Conservation (phyloP, 176 grass and related monocot genomes). For the Panicum miliaceum region DNA sequence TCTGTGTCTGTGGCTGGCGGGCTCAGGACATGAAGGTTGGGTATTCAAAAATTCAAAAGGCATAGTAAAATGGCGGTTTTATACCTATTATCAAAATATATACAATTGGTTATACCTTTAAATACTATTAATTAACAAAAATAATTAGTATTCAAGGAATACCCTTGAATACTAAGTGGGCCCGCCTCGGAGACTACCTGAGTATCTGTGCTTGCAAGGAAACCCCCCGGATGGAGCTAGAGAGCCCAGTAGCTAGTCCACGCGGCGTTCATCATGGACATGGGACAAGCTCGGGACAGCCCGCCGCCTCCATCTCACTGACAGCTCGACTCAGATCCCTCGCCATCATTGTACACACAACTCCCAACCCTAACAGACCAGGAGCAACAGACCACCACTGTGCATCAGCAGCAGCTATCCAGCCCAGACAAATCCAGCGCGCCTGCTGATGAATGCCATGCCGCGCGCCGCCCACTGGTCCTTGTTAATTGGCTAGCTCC, state of each 20-base stretch:
- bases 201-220: not conserved
- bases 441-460: not conserved
- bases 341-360: conserved; percentile 9
- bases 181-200: too few relatives aligned
- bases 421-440: conserved; percentile 3
- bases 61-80: too few relatives aligned
- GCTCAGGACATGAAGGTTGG: too few relatives aligned
- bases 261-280: conserved; percentile 12
- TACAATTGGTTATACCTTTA: too few relatives aligned
- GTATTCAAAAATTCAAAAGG: too few relatives aligned
- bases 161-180: too few relatives aligned
- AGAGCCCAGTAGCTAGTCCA: not conserved
- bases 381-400: not conserved
- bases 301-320: conserved; percentile 46
- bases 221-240: not conserved
- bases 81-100: too few relatives aligned
- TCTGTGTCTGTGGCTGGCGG: too few relatives aligned
- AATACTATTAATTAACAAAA: too few relatives aligned
- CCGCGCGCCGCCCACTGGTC: conserved; percentile 16
- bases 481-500: conserved; percentile 30
- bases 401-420: not conserved
- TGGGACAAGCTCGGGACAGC: conserved; percentile 32
- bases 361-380: not conserved
- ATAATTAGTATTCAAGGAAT: too few relatives aligned
- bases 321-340: conserved; percentile 55